Base-by-base conservation (phyloP, 2,329 filamentous ascomycete genomes). In the Sporothrix pallida region DNA sequence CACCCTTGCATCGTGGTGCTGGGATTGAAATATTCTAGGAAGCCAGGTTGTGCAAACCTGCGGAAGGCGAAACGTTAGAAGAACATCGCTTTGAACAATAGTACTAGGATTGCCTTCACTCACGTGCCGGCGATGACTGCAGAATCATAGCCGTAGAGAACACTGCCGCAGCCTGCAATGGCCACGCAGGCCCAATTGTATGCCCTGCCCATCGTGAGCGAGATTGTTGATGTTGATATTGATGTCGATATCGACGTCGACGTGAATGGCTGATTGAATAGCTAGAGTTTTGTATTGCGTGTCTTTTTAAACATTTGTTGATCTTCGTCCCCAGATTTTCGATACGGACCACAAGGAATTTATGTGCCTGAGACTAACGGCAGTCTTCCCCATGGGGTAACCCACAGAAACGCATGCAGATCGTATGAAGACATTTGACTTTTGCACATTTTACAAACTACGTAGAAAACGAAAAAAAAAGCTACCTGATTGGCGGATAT, bases 81-180 rank as follows among this genome's bases (percentile, higher is more conserved):
- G 4, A 48, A 48, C 44, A 48, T 48, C 13, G 44, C 44, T 48
- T 48, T 9, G 44, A 26, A 26, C 23, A 26, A 26, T 26, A 26
- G 23, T 1, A 26, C 23, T 3, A 26, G 23, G 23, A 26, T 26
- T 26, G 23, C 23, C 23, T 26, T 26, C 13, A 54, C 50, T 56
- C 52, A 56, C 52, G 52, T 56, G 20, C 52, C 52, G 23, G 52
- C 52, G 12, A 56, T 56, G 23, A 56, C 52, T 9, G 52, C 52
- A 23, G 52, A n/a, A 56, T 56, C 52, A 10, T 56, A 56, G n/a
- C 52, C 52, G 52, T 56, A 56, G 9, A 56, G 52, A 23, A 56
- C n/a, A 56, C 52, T 56, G 7, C 52, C 52, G 17, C 52, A 56
- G n/a, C 52, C 52, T 5, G 52, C 52, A 10, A 56, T 56, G 52